phyloP scores from a whole-genome alignment of 257 asterid species.

The Sherardia arvensis region DNA sequence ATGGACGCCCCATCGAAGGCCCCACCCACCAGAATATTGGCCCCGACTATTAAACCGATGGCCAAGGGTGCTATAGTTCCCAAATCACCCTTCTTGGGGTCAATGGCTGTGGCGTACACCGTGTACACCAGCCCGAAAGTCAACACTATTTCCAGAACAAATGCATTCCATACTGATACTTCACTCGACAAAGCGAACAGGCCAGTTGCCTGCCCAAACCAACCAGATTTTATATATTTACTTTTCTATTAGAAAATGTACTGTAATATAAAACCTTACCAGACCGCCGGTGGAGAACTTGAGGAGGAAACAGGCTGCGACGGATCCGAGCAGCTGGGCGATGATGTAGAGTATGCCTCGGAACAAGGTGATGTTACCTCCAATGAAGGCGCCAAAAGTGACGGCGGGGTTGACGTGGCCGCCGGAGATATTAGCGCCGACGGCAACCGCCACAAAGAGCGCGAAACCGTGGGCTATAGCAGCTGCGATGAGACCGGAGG shows the following conservation, averaged over 20 bases:
- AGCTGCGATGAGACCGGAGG: conserved; percentile 41
- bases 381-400: conserved; percentile 51
- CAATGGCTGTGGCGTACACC: conserved; percentile 65
- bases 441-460: conserved; percentile 43
- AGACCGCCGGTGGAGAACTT: conserved; percentile 40
- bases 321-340: conserved; percentile 54
- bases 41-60: conserved; percentile 63
- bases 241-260: neutral
- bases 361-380: conserved; percentile 52
- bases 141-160: conserved; percentile 66
- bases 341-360: conserved; percentile 52
- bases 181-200: conserved; percentile 24
- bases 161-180: conserved; percentile 46
- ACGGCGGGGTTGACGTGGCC: conserved; percentile 78
- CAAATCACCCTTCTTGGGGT: conserved; percentile 60
- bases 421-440: conserved; percentile 50
- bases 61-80: conserved; percentile 63
- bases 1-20: conserved; percentile 74
- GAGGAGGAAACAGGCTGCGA: conserved; percentile 50
- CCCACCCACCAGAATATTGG: conserved; percentile 66
- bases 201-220: conserved; percentile 12
- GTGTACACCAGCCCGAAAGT: conserved; percentile 77
- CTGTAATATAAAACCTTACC: conserved; percentile 16
- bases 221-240: too few species aligned
- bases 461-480: conserved; percentile 45